Evolutionary conservation across 805 yeast species (phyloP).

Genomic region (Candida sanyiensis): DNA sequence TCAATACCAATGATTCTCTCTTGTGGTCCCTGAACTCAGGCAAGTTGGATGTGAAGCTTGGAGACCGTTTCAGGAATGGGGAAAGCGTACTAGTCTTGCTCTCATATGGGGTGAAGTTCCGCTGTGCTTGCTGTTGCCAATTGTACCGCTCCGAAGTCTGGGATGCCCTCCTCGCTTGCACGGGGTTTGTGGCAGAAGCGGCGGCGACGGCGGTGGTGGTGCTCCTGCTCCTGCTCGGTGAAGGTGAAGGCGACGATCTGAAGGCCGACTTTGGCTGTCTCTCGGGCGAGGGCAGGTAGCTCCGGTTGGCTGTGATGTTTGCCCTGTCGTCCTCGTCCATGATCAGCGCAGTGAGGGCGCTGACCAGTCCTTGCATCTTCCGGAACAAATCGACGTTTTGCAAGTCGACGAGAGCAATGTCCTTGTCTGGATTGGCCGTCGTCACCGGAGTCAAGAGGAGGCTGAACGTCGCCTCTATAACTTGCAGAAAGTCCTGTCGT

Average conservation of each 20-base stretch:
- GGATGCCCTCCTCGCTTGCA: not conserved
- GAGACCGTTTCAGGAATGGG: constrained; percentile 6
- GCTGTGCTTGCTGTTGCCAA: not conserved
- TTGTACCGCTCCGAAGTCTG: not conserved
- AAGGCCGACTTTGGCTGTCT: too few species aligned
- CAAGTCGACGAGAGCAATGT: constrained; percentile 25
- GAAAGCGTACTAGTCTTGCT: not conserved
- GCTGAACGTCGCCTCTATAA: constrained; percentile 24
- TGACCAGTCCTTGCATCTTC: constrained; percentile 30
- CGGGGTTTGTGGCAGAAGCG: not conserved
- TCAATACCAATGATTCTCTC: not conserved
- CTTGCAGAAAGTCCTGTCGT: constrained; percentile 18
- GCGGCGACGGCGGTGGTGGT: too few species aligned
- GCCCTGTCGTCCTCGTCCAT: constrained; percentile 24
- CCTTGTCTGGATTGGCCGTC: not conserved
- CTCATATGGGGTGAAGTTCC: not conserved
- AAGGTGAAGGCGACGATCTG: too few species aligned
- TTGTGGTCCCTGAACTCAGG: constrained; percentile 8
- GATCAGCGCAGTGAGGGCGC: constrained; percentile 28
- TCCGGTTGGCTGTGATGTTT: not conserved
- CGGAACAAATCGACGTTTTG: constrained; percentile 25
- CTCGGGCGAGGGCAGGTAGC: constrained; percentile 1
- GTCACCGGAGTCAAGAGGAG: constrained; percentile 24
- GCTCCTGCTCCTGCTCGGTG: not conserved
- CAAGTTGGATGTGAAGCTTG: constrained; percentile 9